Evolutionary conservation across 1,284 basidiomycete genomes (phyloP).

Genomic region (Lentinula novae-zelandiae): DNA sequence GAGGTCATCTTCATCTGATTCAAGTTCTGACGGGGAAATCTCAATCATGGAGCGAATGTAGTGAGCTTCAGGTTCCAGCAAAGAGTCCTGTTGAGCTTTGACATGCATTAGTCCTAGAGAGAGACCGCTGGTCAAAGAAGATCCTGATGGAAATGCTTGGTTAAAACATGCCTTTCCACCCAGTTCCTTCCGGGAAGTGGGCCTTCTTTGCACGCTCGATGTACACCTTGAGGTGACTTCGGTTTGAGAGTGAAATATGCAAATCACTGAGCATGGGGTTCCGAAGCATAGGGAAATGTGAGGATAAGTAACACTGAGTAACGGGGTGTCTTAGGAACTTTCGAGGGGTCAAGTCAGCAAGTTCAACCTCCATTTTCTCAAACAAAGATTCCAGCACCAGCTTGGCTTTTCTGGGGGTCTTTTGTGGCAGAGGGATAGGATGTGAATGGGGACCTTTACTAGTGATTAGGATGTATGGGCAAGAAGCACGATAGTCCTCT

Average conservation of each 20-base stretch:
- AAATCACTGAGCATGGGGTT: slow-evolving; percentile 19
- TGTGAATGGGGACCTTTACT: slow-evolving; percentile 16
- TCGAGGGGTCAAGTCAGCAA: slow-evolving; percentile 22
- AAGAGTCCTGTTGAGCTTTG: background rate
- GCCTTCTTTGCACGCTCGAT: slow-evolving; percentile 15
- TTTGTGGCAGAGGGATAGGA: slow-evolving; percentile 17
- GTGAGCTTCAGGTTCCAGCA: background rate
- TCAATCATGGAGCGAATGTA: background rate
- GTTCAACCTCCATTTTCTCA: slow-evolving; percentile 13
- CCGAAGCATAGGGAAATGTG: slow-evolving; percentile 3
- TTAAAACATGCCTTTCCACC: slow-evolving; percentile 14
- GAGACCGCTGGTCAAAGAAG: background rate
- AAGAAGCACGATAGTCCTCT: slow-evolving; percentile 12
- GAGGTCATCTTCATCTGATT: background rate
- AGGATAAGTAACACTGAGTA: slow-evolving; percentile 13
- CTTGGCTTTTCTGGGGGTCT: slow-evolving; percentile 15
- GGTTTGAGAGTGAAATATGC: slow-evolving; percentile 7
- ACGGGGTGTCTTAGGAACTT: slow-evolving; percentile 20
- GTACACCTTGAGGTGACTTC: slow-evolving; percentile 16
- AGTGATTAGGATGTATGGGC: slow-evolving; percentile 17
- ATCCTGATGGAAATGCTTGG: no score
- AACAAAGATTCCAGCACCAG: slow-evolving; percentile 11
- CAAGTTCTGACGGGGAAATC: background rate
- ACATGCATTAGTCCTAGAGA: slow-evolving; percentile 4
- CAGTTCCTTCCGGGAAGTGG: slow-evolving; percentile 14